Base-by-base conservation (phyloP, 345 rosid species). In the Dipteronia sinensis region DNA sequence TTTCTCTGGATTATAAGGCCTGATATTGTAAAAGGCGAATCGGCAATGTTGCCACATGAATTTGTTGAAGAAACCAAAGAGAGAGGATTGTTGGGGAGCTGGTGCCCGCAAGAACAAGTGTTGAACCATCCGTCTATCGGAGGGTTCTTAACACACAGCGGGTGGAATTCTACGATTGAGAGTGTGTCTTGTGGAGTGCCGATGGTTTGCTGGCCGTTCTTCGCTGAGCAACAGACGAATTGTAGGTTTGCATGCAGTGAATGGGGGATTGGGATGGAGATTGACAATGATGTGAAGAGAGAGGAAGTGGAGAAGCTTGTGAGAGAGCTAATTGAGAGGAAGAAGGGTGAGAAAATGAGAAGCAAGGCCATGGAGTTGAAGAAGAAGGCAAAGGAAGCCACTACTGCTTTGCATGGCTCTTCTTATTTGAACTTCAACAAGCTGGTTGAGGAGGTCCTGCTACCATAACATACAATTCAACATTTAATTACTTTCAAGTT, bases 211-310 rank as follows among this genome's bases (percentile, higher is more conserved):
- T 56, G 62, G 62, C 62, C 62, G 23, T 56, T 56, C 10, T 56
- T 56, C 23, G 62, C 62, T 0, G 62, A 56, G 55, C 55, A 49
- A 56, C 62, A 56, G 3, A 56, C 62, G 7, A 56, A 56, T 56
- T 56, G 62, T n/a, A 17, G 23, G 62, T 56, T 56, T 56, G 20
- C 23, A 56, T 56, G 62, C 23, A 56, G 9, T 17, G 17, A 56
- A 9, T 56, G 62, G 62, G 23, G 62, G 62, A 56, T 56, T 56
- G 62, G 62, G 2, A 56, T 56, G 25, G 62, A 56, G 62, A 19
- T 56, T 56, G 62, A 56, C 23, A 56, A 56, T 56, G 62, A 56
- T 56, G 62, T 56, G 62, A 56, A 56, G 62, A 56, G 62, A 56
- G 62, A 56, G n/a, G 62, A 56, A 8, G 62, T 56, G n/a, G 62